Evolutionary conservation across 78 protist species (phyloP).

Genomic region (Guillardia theta): DNA sequence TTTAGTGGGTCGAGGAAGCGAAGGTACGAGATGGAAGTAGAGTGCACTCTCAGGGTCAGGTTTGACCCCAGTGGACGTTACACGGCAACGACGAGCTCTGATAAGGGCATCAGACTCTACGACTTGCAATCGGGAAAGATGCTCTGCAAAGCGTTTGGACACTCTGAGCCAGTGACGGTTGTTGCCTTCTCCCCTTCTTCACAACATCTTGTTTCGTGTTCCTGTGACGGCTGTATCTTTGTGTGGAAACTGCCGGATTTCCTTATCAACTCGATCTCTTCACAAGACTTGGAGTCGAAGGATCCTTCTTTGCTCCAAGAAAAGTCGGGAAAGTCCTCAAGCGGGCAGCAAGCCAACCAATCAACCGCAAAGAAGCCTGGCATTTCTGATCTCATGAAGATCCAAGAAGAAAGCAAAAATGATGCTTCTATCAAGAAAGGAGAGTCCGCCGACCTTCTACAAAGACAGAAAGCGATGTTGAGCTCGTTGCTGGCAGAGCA

Average conservation of each 20-base stretch:
- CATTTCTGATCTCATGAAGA: neutral
- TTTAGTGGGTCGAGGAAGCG: neutral
- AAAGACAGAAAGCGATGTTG: neutral
- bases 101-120: neutral
- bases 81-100: neutral
- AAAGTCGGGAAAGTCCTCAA: neutral
- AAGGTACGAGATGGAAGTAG: neutral
- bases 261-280: neutral
- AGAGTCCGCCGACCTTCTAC: neutral
- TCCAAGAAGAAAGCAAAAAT: neutral
- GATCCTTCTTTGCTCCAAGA: neutral
- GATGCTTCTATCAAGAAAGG: neutral
- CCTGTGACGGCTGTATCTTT: conserved; percentile 15
- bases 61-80: neutral
- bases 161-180: neutral
- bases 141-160: neutral
- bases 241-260: neutral
- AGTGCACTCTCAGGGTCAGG: neutral
- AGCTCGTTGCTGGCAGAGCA: neutral
- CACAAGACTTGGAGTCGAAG: neutral
- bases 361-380: no score
- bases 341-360: no score
- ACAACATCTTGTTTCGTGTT: neutral
- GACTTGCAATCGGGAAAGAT: neutral
- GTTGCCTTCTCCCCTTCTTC: neutral